Percentiles rank a stretch among this genome's conserved stretches.
phyloP scores from a whole-genome alignment of 2,329 filamentous ascomycete species.

The Rhytidhysteron rufulum region DNA sequence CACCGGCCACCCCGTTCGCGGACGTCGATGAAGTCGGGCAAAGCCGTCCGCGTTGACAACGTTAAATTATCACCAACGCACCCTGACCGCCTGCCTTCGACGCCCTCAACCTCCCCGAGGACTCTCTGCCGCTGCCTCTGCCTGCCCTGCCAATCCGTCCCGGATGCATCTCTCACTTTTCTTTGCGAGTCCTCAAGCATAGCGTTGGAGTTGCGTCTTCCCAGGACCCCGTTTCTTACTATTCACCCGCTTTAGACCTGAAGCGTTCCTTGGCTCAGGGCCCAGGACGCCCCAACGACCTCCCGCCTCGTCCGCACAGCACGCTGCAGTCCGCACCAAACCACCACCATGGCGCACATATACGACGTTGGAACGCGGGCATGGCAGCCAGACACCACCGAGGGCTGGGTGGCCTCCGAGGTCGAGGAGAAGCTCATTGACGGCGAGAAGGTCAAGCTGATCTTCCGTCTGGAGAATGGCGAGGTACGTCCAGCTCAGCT shows the following conservation, averaged over 20 bases:
- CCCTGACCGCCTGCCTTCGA: too few relatives aligned
- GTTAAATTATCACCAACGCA: too few relatives aligned
- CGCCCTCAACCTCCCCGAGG: too few relatives aligned
- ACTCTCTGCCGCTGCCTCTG: too few relatives aligned
- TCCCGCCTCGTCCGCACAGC: slow-evolving; percentile 10
- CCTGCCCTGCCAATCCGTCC: too few relatives aligned
- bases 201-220: slow-evolving; percentile 1
- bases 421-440: slow-evolving; percentile 79
- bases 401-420: slow-evolving; percentile 97
- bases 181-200: neutral
- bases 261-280: neutral
- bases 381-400: slow-evolving; percentile 94
- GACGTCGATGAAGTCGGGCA: too few relatives aligned
- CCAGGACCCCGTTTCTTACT: neutral
- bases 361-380: slow-evolving; percentile 96
- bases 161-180: slow-evolving; percentile 1
- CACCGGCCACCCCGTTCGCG: too few relatives aligned
- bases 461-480: slow-evolving; percentile 88
- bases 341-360: slow-evolving; percentile 71
- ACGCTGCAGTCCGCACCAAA: slow-evolving; percentile 18
- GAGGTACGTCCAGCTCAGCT: slow-evolving; percentile 57
- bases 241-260: neutral
- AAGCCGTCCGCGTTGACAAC: too few relatives aligned
- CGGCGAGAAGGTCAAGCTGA: slow-evolving; percentile 80
- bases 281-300: neutral